These are phyloP conservation scores for Harrya chromipes DNA, from an alignment of 768 basidiomycete genomes.

Conservation along the genomic window DNA sequence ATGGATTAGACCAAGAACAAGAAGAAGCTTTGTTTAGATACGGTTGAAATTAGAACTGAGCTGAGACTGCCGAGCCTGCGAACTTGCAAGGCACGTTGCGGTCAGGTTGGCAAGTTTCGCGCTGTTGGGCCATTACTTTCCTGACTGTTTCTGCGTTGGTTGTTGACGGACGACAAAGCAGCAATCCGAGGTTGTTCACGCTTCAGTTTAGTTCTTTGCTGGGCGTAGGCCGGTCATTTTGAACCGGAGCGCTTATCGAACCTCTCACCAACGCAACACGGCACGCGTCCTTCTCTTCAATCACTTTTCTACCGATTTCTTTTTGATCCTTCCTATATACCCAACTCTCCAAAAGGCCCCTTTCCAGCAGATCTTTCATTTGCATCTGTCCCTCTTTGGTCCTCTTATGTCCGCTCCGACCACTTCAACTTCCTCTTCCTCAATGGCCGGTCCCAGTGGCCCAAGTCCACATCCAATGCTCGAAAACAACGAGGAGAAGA, in stretches of 20 bases:
- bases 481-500: constrained; percentile 73
- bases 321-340: constrained; percentile 27
- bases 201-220: constrained; percentile 22
- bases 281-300: constrained; percentile 37
- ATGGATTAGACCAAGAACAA: too few species aligned
- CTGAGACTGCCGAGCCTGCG: constrained; percentile 25
- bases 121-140: constrained; percentile 7
- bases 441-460: constrained; percentile 49
- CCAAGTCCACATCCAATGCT: constrained; percentile 47
- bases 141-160: constrained; percentile 33
- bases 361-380: constrained; percentile 18
- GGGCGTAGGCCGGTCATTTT: constrained; percentile 32
- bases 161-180: constrained; percentile 34
- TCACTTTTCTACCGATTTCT: constrained; percentile 33
- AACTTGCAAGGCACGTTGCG: constrained; percentile 20
- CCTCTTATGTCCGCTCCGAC: constrained; percentile 48
- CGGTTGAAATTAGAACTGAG: too few species aligned
- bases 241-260: constrained; percentile 35
- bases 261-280: constrained; percentile 31
- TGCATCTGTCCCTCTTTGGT: constrained; percentile 16
- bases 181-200: constrained; percentile 26
- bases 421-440: constrained; percentile 43
- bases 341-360: constrained; percentile 20
- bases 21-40: too few species aligned
- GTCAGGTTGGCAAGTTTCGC: constrained; percentile 2